Conservation (phyloP, 495 filamentous ascomycete species). For the Aspergillus asperescens region DNA sequence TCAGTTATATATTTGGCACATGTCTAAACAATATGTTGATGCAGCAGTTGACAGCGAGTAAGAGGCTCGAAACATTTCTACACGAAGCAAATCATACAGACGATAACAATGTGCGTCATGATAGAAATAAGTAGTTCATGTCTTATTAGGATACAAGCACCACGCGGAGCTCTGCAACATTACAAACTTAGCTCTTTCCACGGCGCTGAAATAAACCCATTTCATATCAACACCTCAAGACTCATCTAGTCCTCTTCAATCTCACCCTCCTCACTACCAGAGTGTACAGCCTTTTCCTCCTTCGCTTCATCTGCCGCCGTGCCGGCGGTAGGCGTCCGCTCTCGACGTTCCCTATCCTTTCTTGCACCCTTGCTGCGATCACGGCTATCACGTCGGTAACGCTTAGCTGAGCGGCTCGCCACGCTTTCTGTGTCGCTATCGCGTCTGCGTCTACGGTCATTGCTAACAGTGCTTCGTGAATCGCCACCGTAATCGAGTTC, state of each 20-base stretch:
- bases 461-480: constrained; percentile 53
- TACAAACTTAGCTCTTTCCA: too few species aligned
- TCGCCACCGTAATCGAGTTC: constrained; percentile 88
- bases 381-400: constrained; percentile 41
- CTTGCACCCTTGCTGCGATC: constrained; percentile 56
- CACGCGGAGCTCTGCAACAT: too few species aligned
- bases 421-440: constrained; percentile 73
- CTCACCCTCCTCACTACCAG: constrained; percentile 95
- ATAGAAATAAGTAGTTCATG: too few species aligned
- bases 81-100: too few species aligned
- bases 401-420: constrained; percentile 53
- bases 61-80: too few species aligned
- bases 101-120: too few species aligned
- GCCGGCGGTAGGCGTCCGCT: constrained; percentile 45
- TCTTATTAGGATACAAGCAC: too few species aligned
- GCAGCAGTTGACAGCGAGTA: too few species aligned
- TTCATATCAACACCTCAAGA: background rate
- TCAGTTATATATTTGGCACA: too few species aligned
- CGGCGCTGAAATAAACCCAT: background rate
- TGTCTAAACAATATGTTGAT: too few species aligned
- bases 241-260: constrained; percentile 72
- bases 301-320: constrained; percentile 41
- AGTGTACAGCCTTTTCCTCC: constrained; percentile 65
- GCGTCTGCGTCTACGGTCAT: constrained; percentile 53
- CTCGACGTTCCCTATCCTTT: constrained; percentile 56